Base-by-base conservation (phyloP, 495 filamentous ascomycete species). In the Chaetomidium leptoderma region DNA sequence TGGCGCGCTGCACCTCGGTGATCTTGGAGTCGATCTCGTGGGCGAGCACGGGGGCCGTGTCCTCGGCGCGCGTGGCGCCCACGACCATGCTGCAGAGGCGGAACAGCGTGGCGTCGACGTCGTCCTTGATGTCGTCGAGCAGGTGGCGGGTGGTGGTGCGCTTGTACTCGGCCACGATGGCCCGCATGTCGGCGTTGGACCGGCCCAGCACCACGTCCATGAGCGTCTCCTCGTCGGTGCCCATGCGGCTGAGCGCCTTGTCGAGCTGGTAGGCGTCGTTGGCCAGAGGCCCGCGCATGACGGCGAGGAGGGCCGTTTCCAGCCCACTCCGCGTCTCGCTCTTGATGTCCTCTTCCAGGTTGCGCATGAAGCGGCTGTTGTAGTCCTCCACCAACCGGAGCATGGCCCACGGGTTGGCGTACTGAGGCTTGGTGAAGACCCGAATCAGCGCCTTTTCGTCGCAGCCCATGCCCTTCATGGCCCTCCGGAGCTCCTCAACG, bases 391-490 rank as follows among this genome's bases (percentile, higher is more conserved):
- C 47, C 32, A 51, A 32, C 47, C 37, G 47, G 32, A 21, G 30
- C 32, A 51, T 26, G 2, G 47, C 47, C 47, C 47, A 51, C 19
- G 47, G 47, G 32, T 36, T 51, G 17, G 32, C 32, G 47, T 51
- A 51, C 30, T 35, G 19, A 11, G 47, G 32, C 17, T 17, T 37
- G 5, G 47, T 51, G 10, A 51, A 6, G 19, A 51, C 47, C 3
- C 47, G 47, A 19, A 51, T 51, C 47, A 51, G 47, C 32, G 32
- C 47, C 47, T 51, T 51, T 11, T 50, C 47, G 47, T 50, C 47
- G 47, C 47, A 50, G 30, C 47, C 47, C 47, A 50, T 50, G 47
- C 47, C 47, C 47, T 50, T 50, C 47, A 50, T 50, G 17, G 47
- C 47, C 5, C 32, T 10, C 10, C 47, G 47, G 30, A 50, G 30